phyloP scores from a whole-genome alignment of 2,329 filamentous ascomycete genomes.

The Botrytis byssoidea region DNA sequence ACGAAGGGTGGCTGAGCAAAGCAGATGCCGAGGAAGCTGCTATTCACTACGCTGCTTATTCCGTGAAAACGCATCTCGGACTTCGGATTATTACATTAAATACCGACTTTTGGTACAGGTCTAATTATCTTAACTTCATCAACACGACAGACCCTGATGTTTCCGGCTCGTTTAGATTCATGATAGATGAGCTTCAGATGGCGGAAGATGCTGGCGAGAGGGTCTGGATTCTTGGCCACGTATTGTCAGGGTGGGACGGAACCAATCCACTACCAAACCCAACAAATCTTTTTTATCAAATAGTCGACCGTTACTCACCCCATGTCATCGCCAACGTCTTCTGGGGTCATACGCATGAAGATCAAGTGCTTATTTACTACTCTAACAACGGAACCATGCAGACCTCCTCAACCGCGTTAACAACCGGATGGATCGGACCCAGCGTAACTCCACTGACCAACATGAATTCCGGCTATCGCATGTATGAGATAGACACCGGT shows the following conservation, averaged over 20 bases:
- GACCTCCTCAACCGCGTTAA: constrained; percentile 45
- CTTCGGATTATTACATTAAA: constrained; percentile 54
- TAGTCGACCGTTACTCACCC: constrained; percentile 53
- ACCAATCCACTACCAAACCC: constrained; percentile 53
- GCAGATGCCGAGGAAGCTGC: constrained; percentile 47
- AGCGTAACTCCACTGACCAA: constrained; percentile 54
- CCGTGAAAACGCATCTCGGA: constrained; percentile 52
- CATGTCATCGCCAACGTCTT: constrained; percentile 55
- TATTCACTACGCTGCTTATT: constrained; percentile 56
- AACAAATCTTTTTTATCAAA: constrained; percentile 54
- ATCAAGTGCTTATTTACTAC: constrained; percentile 55
- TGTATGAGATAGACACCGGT: constrained; percentile 55
- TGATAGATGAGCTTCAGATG: constrained; percentile 51
- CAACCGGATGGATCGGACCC: constrained; percentile 52
- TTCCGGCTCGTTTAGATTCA: constrained; percentile 48
- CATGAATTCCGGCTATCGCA: constrained; percentile 51
- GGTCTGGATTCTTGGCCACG: constrained; percentile 55
- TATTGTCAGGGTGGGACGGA: constrained; percentile 56
- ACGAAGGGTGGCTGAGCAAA: constrained; percentile 54
- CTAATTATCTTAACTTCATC: constrained; percentile 51
- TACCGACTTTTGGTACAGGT: constrained; percentile 49
- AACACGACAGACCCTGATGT: constrained; percentile 52
- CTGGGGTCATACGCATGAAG: constrained; percentile 56
- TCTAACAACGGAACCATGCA: constrained; percentile 50
- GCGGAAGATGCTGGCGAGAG: constrained; percentile 52